Conservation (phyloP, 2,329 filamentous ascomycete genomes). For the Orbilia brochopaga region DNA sequence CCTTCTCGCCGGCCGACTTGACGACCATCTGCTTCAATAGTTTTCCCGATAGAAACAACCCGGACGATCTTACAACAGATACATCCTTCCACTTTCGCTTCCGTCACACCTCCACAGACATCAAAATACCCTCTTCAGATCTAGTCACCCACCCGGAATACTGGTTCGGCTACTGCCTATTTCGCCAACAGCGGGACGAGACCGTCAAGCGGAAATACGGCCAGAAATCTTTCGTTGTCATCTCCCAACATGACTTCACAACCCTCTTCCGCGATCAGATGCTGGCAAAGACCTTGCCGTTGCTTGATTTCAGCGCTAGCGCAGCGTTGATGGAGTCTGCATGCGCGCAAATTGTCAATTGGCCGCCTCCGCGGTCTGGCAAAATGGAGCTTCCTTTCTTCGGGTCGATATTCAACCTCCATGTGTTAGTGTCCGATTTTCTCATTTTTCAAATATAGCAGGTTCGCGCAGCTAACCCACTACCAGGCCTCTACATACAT, state of each 20-base stretch:
- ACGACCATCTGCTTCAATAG: conserved; percentile 56
- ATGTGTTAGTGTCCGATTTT: conserved; percentile 51
- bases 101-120: conserved; percentile 54
- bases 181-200: conserved; percentile 55
- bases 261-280: conserved; percentile 54
- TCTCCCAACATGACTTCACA: conserved; percentile 55
- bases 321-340: conserved; percentile 55
- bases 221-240: conserved; percentile 55
- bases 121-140: conserved; percentile 52
- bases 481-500: conserved; percentile 53
- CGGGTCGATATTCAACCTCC: conserved; percentile 55
- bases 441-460: background rate
- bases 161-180: conserved; percentile 56
- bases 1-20: conserved; percentile 54
- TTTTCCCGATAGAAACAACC: conserved; percentile 55
- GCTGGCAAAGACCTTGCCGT: conserved; percentile 54
- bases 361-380: conserved; percentile 53
- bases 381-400: conserved; percentile 55
- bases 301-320: conserved; percentile 54
- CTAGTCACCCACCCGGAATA: conserved; percentile 53
- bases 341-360: conserved; percentile 55
- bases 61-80: conserved; percentile 53
- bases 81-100: conserved; percentile 55
- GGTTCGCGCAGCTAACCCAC: conserved; percentile 4
- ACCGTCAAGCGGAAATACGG: conserved; percentile 55